phyloP scores from a whole-genome alignment of 1,139 yeast genomes.

The Pichia sp. region DNA sequence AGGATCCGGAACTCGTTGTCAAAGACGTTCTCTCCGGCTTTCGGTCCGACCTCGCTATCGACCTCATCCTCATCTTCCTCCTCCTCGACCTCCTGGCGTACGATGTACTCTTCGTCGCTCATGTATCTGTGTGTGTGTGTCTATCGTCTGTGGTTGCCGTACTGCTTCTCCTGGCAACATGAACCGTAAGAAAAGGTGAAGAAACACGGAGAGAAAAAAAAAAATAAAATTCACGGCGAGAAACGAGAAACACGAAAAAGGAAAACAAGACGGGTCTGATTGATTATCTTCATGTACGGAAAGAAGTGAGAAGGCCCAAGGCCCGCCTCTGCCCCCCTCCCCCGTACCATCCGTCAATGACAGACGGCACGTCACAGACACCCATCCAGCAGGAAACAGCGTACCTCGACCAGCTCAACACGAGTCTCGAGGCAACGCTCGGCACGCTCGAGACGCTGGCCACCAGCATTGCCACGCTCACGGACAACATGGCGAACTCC shows the following conservation, averaged over 20 bases:
- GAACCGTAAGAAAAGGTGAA: not conserved
- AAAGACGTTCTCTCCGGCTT: slow-evolving; percentile 12
- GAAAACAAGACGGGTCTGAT: no score
- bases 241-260: not conserved
- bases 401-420: slow-evolving; percentile 3
- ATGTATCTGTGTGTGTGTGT: slow-evolving; percentile 1
- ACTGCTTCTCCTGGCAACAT: no score
- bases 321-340: not conserved
- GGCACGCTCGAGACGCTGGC: slow-evolving; percentile 5
- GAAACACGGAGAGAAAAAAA: not conserved
- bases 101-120: slow-evolving; percentile 22
- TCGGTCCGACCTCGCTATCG: not conserved
- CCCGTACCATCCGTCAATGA: not conserved
- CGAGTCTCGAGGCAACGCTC: not conserved
- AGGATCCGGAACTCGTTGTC: slow-evolving; percentile 31
- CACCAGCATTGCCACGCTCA: not conserved
- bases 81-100: slow-evolving; percentile 17
- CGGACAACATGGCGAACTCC: slow-evolving; percentile 8
- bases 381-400: slow-evolving; percentile 5
- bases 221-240: slow-evolving; percentile 1
- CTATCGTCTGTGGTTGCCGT: not conserved
- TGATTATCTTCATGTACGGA: no score
- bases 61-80: slow-evolving; percentile 12
- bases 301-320: not conserved
- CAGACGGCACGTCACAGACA: not conserved